Conservation (phyloP, 768 basidiomycete species). For the Lactarius quietus region DNA sequence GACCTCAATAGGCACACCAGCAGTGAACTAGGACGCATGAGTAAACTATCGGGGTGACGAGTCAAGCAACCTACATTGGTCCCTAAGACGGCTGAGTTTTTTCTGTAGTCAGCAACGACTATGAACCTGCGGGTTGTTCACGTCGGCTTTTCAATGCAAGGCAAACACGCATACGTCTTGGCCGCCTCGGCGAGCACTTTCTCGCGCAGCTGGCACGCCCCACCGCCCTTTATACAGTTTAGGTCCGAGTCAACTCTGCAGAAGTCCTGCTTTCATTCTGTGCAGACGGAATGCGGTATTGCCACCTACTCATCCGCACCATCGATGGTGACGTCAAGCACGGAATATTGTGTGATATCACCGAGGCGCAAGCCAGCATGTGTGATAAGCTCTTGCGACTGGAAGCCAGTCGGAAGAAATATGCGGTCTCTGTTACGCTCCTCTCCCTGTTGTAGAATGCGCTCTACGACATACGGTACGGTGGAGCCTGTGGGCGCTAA, state of each 20-base stretch:
- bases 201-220: slow-evolving; percentile 93
- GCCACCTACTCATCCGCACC: slow-evolving; percentile 88
- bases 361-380: slow-evolving; percentile 71
- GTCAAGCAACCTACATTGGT: slow-evolving; percentile 58
- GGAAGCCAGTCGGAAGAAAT: slow-evolving; percentile 95
- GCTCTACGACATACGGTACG: slow-evolving; percentile 94
- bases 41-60: background rate
- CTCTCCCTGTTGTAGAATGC: slow-evolving; percentile 80
- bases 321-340: slow-evolving; percentile 95
- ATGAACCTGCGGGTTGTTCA: slow-evolving; percentile 55
- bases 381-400: slow-evolving; percentile 94
- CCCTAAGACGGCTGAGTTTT: slow-evolving; percentile 80
- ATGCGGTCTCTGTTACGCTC: slow-evolving; percentile 75
- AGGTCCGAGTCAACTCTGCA: slow-evolving; percentile 77
- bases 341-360: slow-evolving; percentile 84
- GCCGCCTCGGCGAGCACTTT: slow-evolving; percentile 98
- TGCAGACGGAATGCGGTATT: background rate
- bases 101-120: slow-evolving; percentile 92
- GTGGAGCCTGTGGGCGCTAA: slow-evolving; percentile 62
- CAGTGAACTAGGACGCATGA: slow-evolving; percentile 54
- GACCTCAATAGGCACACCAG: slow-evolving; percentile 95
- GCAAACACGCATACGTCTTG: slow-evolving; percentile 52
- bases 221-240: slow-evolving; percentile 96
- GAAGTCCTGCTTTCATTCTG: background rate
- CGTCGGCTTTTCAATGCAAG: background rate